Evolutionary conservation across 108 stramenopile species (phyloP).

Genomic region (Cyclotella choctawhatcheeana): DNA sequence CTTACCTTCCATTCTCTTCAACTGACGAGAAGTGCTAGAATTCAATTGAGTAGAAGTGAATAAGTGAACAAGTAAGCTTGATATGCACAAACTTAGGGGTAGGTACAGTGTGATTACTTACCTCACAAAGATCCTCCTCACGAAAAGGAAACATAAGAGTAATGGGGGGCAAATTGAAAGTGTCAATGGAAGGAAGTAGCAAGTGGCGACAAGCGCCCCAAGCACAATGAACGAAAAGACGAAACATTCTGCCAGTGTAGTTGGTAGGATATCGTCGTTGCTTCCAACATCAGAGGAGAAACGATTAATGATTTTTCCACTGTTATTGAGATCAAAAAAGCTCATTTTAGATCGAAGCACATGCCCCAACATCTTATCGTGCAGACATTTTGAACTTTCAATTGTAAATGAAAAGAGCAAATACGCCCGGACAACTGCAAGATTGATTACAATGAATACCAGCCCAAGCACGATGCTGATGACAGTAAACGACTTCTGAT

Average conservation of each 20-base stretch:
- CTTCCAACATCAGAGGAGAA: constrained; percentile 79
- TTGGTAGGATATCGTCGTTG: constrained; percentile 76
- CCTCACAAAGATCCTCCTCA: constrained; percentile 72
- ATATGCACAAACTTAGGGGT: too few species aligned
- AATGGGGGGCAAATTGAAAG: constrained; percentile 70
- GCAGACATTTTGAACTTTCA: constrained; percentile 71
- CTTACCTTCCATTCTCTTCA: constrained; percentile 83
- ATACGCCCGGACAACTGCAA: constrained; percentile 57
- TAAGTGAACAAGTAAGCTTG: too few species aligned
- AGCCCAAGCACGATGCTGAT: constrained; percentile 62
- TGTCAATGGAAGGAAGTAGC: constrained; percentile 64
- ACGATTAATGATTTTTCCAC: constrained; percentile 88
- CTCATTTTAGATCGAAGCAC: constrained; percentile 83
- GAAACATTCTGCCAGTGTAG: constrained; percentile 78
- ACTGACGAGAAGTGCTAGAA: constrained; percentile 79
- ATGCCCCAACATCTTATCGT: constrained; percentile 76
- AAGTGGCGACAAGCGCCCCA: constrained; percentile 64
- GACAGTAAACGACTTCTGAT: constrained; percentile 53
- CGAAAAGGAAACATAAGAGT: constrained; percentile 65
- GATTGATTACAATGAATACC: constrained; percentile 45
- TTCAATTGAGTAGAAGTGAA: too few species aligned
- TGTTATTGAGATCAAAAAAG: constrained; percentile 91
- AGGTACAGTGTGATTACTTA: too few species aligned
- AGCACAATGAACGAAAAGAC: constrained; percentile 68
- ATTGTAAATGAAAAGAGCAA: constrained; percentile 55